phyloP scores from a whole-genome alignment of 73 alveolate species.

The Stentor coeruleus region DNA sequence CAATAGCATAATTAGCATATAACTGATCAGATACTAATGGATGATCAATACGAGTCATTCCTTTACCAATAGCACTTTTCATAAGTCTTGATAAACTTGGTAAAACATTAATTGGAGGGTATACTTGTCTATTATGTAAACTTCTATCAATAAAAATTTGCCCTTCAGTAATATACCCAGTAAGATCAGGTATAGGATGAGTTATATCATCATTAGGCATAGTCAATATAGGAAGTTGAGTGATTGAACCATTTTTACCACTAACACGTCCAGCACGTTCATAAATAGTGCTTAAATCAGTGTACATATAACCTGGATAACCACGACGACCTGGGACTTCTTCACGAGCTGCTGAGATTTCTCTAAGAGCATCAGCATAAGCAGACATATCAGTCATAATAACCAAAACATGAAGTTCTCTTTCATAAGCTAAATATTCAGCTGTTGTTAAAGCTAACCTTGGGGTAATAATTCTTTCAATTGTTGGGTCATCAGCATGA shows the following conservation, averaged over 20 bases:
- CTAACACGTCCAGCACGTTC: slow-evolving; percentile 99
- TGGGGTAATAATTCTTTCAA: slow-evolving; percentile 90
- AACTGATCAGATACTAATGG: slow-evolving; percentile 98
- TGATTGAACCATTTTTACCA: slow-evolving; percentile 68
- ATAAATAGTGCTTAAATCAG: slow-evolving; percentile 98
- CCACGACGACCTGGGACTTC: slow-evolving; percentile 96
- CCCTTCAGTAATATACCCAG: slow-evolving; percentile 98
- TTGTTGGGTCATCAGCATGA: slow-evolving; percentile 86
- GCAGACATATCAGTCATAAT: slow-evolving; percentile 98
- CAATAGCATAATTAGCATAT: slow-evolving; percentile 99
- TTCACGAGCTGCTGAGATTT: slow-evolving; percentile 36
- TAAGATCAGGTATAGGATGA: slow-evolving; percentile 99
- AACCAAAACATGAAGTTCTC: slow-evolving; percentile 83
- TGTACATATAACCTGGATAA: slow-evolving; percentile 99
- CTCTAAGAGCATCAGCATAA: slow-evolving; percentile 99
- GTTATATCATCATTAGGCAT: slow-evolving; percentile 99
- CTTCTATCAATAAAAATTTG: slow-evolving; percentile 97
- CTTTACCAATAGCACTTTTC: slow-evolving; percentile 99
- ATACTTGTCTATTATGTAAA: slow-evolving; percentile 96
- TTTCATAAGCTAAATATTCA: slow-evolving; percentile 36
- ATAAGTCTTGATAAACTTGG: slow-evolving; percentile 98
- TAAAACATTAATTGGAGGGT: slow-evolving; percentile 99
- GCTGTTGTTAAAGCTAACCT: slow-evolving; percentile 96
- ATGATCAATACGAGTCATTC: slow-evolving; percentile 99
- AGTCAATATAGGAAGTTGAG: slow-evolving; percentile 91